Percentiles rank a stretch among this genome's conserved stretches.
Conservation (phyloP, 2,329 filamentous ascomycete species). For the Microascus cirrosus region DNA sequence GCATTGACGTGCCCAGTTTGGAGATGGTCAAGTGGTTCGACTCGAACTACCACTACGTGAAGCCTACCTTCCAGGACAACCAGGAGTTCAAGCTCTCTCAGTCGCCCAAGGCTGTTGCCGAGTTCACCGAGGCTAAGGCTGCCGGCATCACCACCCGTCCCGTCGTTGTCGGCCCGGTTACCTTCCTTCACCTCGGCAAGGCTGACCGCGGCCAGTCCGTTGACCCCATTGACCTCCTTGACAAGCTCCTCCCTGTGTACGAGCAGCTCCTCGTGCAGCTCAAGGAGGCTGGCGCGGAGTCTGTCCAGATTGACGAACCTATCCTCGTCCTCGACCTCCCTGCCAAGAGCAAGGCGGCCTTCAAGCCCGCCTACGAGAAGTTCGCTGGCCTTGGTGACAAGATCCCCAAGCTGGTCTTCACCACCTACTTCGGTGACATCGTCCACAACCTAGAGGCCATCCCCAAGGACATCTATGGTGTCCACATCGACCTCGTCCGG, state of each 20-base stretch:
- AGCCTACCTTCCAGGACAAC: conserved; percentile 94
- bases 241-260: conserved; percentile 90
- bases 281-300: conserved; percentile 91
- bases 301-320: conserved; percentile 97
- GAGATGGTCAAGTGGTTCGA: conserved; percentile 99
- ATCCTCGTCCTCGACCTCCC: conserved; percentile 91
- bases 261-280: conserved; percentile 85
- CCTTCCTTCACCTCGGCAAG: conserved; percentile 96
- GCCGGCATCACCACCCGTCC: conserved; percentile 88
- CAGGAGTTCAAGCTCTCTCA: conserved; percentile 85
- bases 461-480: conserved; percentile 65
- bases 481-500: conserved; percentile 94
- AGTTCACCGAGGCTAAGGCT: conserved; percentile 97
- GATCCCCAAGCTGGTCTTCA: conserved; percentile 79
- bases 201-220: conserved; percentile 91
- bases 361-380: conserved; percentile 96
- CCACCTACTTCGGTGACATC: conserved; percentile 98
- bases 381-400: conserved; percentile 64
- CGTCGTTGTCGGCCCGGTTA: conserved; percentile 90
- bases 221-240: conserved; percentile 84
- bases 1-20: conserved; percentile 83
- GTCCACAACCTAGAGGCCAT: conserved; percentile 96
- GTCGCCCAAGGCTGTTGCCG: conserved; percentile 84
- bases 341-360: conserved; percentile 83
- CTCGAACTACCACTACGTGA: conserved; percentile 99